A percentile compares a stretch with the other conserved stretches of the same genome.
These are phyloP conservation scores for Herpetospermum pedunculosum DNA, from an alignment of 306 rosid species.

Conservation along the genomic window DNA sequence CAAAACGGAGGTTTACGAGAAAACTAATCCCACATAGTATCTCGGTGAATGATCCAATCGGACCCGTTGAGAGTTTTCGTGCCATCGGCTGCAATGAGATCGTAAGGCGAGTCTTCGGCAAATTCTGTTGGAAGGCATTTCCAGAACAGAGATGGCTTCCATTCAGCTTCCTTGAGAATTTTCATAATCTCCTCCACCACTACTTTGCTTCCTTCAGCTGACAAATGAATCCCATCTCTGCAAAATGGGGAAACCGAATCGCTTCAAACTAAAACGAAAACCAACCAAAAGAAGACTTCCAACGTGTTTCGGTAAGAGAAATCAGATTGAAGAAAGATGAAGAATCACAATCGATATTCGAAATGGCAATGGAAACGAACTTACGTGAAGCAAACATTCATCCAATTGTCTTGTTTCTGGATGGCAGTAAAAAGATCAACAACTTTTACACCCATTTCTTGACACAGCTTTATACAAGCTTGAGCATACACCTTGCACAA, in stretches of 20 bases:
- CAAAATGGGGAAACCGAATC: conserved; percentile 5
- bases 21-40: conserved; percentile 56
- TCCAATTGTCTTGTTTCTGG: conserved; percentile 62
- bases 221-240: conserved; percentile 90
- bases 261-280: not conserved
- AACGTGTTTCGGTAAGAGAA: not conserved
- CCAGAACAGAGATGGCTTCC: conserved; percentile 92
- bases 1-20: not conserved
- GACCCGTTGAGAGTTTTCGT: conserved; percentile 60
- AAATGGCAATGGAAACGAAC: conserved; percentile 15
- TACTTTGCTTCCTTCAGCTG: conserved; percentile 81
- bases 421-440: conserved; percentile 68
- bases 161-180: conserved; percentile 68
- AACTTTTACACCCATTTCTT: conserved; percentile 55
- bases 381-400: conserved; percentile 66
- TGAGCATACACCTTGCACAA: conserved; percentile 69
- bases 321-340: too few relatives aligned
- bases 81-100: conserved; percentile 86
- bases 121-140: conserved; percentile 67
- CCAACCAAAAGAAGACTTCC: not conserved
- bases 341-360: not conserved
- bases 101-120: conserved; percentile 65
- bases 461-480: conserved; percentile 67
- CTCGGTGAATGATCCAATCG: conserved; percentile 72
- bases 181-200: conserved; percentile 69